A percentile compares a stretch with the other conserved stretches of the same genome.
phyloP scores from a whole-genome alignment of 192 early-diverging fungal species.

The Piromyces finnis region DNA sequence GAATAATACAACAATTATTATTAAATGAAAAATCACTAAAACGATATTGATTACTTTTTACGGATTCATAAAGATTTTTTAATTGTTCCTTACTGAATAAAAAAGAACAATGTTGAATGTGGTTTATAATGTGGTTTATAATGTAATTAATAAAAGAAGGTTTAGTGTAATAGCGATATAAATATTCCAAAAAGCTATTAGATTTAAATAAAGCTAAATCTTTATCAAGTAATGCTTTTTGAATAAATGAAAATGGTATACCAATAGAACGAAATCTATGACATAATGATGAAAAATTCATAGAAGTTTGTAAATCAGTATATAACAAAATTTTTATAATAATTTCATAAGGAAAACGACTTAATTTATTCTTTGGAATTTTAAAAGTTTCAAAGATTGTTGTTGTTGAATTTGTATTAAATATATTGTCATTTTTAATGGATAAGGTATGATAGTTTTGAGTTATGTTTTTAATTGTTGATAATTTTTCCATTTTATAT shows the following conservation, averaged over 20 bases:
- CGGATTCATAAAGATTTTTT: background rate
- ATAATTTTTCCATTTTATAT: too few species aligned
- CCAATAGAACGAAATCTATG: background rate
- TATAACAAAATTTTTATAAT: background rate
- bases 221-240: background rate
- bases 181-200: background rate
- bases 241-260: background rate
- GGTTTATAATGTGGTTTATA: background rate
- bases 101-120: background rate
- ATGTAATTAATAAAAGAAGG: background rate
- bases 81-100: background rate
- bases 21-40: background rate
- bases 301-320: background rate
- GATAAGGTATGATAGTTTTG: too few species aligned
- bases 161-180: background rate
- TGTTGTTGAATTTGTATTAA: too few species aligned
- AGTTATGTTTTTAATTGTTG: too few species aligned
- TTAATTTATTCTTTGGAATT: background rate
- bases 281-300: background rate
- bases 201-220: background rate
- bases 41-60: background rate
- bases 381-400: background rate
- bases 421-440: too few species aligned
- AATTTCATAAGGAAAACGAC: background rate
- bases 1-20: background rate